These are phyloP conservation scores for Leptodontidium sp. DNA, from an alignment of 2,329 filamentous ascomycete genomes.

Conservation along the genomic window DNA sequence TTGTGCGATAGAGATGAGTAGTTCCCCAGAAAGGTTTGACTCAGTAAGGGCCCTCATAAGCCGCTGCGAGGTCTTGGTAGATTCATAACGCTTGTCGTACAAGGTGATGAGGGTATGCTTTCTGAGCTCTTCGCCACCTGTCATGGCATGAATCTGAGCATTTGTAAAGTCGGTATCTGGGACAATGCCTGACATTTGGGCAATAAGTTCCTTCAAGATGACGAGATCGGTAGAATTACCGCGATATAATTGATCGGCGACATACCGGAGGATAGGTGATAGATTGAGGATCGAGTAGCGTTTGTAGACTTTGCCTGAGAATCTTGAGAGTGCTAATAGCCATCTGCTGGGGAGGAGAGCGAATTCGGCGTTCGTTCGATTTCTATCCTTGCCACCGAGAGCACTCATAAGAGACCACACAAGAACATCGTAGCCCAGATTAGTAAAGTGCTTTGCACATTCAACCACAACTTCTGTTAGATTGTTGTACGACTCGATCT, in stretches of 20 bases:
- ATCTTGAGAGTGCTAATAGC: constrained; percentile 89
- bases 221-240: constrained; percentile 92
- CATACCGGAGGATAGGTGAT: constrained; percentile 86
- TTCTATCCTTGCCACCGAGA: constrained; percentile 68
- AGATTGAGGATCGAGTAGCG: constrained; percentile 86
- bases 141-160: constrained; percentile 85
- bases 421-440: constrained; percentile 90
- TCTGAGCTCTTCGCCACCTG: constrained; percentile 81
- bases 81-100: constrained; percentile 82
- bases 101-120: constrained; percentile 82
- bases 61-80: constrained; percentile 76
- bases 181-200: constrained; percentile 92
- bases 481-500: constrained; percentile 94
- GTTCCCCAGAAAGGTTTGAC: constrained; percentile 78
- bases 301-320: constrained; percentile 89
- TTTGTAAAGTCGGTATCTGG: constrained; percentile 90
- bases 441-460: constrained; percentile 92
- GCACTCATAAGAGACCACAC: constrained; percentile 90
- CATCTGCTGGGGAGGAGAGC: constrained; percentile 84
- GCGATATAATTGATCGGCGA: constrained; percentile 80
- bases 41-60: constrained; percentile 82
- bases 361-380: constrained; percentile 68
- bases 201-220: constrained; percentile 88
- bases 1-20: constrained; percentile 91
- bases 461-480: constrained; percentile 95